phyloP scores from a whole-genome alignment of 2,329 filamentous ascomycete species.

The Trichoderma sp. region DNA sequence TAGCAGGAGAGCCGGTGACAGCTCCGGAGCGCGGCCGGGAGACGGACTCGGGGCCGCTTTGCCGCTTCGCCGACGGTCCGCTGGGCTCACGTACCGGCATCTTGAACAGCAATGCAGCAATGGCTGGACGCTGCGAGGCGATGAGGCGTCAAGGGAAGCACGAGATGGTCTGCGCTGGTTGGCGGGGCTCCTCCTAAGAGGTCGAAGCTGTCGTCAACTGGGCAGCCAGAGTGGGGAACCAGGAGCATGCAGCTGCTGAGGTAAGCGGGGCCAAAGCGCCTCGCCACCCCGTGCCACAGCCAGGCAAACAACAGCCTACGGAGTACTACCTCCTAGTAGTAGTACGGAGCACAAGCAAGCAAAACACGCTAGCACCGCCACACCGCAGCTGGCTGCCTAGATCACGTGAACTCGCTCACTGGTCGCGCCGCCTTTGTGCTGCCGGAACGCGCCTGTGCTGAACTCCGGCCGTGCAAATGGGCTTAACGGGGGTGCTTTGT shows the following conservation, averaged over 20 bases:
- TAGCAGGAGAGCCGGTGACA: neutral
- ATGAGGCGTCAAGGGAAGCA: slow-evolving; percentile 12
- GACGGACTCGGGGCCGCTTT: neutral
- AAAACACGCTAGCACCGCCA: neutral
- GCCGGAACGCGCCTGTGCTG: neutral
- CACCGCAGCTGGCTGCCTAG: slow-evolving; percentile 32
- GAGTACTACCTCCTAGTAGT: no score
- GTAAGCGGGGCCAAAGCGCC: slow-evolving; percentile 3
- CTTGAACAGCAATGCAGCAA: slow-evolving; percentile 34
- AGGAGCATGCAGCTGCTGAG: neutral
- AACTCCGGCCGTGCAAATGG: neutral
- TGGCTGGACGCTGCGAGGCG: slow-evolving; percentile 24
- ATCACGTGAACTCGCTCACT: slow-evolving; percentile 38
- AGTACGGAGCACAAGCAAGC: neutral
- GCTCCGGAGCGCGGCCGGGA: neutral
- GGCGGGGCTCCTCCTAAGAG: slow-evolving; percentile 21
- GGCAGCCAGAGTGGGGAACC: slow-evolving; percentile 7
- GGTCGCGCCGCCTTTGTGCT: slow-evolving; percentile 29
- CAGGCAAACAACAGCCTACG: slow-evolving; percentile 13
- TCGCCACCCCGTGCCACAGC: neutral
- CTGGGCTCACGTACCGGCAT: slow-evolving; percentile 44
- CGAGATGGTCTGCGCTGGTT: slow-evolving; percentile 20
- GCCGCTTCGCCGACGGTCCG: neutral
- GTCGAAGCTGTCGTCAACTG: slow-evolving; percentile 22
- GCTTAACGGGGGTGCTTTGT: neutral